A percentile compares a stretch with the other conserved stretches of the same genome.
These are phyloP conservation scores for Phoma sp. DNA, from an alignment of 2,329 filamentous ascomycete genomes.

Conservation along the genomic window DNA sequence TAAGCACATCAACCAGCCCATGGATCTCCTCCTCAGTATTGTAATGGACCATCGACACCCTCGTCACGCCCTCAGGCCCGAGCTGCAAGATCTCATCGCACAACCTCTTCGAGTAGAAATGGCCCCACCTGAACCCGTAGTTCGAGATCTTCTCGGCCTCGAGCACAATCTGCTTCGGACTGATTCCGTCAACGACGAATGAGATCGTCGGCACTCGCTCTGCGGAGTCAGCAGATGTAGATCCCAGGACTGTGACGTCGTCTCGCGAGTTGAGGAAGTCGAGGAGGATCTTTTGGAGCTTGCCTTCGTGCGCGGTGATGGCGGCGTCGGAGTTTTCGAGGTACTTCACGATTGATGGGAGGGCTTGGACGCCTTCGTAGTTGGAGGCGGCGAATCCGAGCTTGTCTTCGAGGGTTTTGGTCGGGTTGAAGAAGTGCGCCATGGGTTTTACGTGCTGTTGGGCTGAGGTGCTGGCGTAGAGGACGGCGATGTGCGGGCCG, in stretches of 20 bases:
- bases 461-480: conserved; percentile 68
- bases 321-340: conserved; percentile 52
- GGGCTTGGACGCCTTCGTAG: conserved; percentile 71
- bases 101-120: conserved; percentile 71
- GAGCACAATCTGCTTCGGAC: conserved; percentile 65
- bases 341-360: conserved; percentile 68
- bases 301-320: conserved; percentile 65
- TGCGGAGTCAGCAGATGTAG: conserved; percentile 54
- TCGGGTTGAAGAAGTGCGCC: conserved; percentile 72
- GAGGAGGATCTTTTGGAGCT: conserved; percentile 64
- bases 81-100: conserved; percentile 65
- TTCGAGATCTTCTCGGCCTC: conserved; percentile 64
- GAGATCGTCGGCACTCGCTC: conserved; percentile 70
- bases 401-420: conserved; percentile 67
- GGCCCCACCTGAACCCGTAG: conserved; percentile 70
- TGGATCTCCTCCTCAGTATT: conserved; percentile 70
- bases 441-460: conserved; percentile 63
- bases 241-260: conserved; percentile 66
- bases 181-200: conserved; percentile 65
- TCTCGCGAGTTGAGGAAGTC: conserved; percentile 61
- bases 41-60: conserved; percentile 76
- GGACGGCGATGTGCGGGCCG: conserved; percentile 73
- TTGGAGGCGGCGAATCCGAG: conserved; percentile 71
- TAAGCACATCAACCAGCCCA: conserved; percentile 59
- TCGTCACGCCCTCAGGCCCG: conserved; percentile 66